Conservation (phyloP, 306 rosid genomes). For the Cucumis melo region DNA sequence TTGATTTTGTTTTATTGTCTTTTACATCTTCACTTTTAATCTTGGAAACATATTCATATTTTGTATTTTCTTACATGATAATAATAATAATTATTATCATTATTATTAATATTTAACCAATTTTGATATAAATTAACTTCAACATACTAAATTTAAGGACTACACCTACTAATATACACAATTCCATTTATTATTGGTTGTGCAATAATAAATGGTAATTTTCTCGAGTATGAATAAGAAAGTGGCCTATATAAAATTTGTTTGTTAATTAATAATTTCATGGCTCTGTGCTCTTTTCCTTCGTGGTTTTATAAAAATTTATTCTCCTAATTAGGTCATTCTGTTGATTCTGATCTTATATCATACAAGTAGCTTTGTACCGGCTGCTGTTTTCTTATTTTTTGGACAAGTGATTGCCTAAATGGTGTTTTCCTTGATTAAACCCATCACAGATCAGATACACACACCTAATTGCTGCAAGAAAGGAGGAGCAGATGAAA, state of each 20-base stretch:
- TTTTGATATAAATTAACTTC: too few species aligned
- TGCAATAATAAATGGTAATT: too few species aligned
- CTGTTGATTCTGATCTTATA: neutral
- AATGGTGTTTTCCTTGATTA: neutral
- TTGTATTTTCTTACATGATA: too few species aligned
- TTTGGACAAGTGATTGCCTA: neutral
- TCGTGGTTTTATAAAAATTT: neutral
- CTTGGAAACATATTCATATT: too few species aligned
- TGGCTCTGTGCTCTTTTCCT: neutral
- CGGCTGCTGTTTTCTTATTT: neutral
- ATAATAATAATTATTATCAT: too few species aligned
- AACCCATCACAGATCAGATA: slow-evolving; percentile 47
- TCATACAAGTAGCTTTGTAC: neutral
- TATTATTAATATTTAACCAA: too few species aligned
- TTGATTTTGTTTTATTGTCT: too few species aligned
- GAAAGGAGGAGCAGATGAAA: slow-evolving; percentile 93
- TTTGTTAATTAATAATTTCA: neutral
- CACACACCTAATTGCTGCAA: slow-evolving; percentile 96
- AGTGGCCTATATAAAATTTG: neutral
- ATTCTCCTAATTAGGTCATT: neutral
- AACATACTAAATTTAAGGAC: too few species aligned
- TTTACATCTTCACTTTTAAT: too few species aligned
- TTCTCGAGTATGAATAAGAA: neutral
- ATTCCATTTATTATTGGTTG: too few species aligned
- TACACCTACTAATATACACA: too few species aligned